Evolutionary conservation across 352 stramenopile species (phyloP), one percentile per base, ranked within the genome.

Genomic region (Pythium oligandrum): DNA sequence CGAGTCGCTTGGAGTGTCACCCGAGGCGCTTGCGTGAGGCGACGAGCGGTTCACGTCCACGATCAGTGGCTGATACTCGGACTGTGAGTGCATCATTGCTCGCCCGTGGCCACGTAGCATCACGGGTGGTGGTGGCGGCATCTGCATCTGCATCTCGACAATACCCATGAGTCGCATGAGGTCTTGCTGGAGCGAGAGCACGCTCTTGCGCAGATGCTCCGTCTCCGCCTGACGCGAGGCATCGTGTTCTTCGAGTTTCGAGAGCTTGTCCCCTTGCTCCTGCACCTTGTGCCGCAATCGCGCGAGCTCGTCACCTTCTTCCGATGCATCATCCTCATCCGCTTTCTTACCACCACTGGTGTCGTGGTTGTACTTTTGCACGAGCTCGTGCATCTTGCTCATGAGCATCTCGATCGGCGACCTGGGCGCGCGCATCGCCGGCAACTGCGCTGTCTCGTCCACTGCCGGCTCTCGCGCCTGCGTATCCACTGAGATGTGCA

Each of bases 111-210:
- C 9, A 43, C 6, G 31, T 33, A 5, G 42, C 5, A 43, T 38
- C 32, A 31, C 44, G 2, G 53, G 47, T 12, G 44, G 12, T 3
- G 43, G 59, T 0, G 53, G 54, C 8, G 77, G 75, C 58, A 89
- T 69, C 50, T 86, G 78, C 73, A 90, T 88, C 59, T 90, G 78
- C 49, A 88, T 70, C 61, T 90, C 76, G 4, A 90, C 71, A 35
- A 88, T 88, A 51, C 79, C 74, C 78, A 90, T 86, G 33, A 90
- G 61, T 9, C 78, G 74, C 38, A 90, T 78, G 2, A 90, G 64
- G 35, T 90, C 78, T 38, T 88, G 78, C 51, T 90, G 78, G 4
- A 90, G 62, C 6, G 78, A 78, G 37, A 90, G 40, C 12, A 90
- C 77, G 44, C 76, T 86, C 56, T 64, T 74, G 38, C 76, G 75